phyloP scores from a whole-genome alignment of 148 eudicot genomes.

The Camellia granthamiana region DNA sequence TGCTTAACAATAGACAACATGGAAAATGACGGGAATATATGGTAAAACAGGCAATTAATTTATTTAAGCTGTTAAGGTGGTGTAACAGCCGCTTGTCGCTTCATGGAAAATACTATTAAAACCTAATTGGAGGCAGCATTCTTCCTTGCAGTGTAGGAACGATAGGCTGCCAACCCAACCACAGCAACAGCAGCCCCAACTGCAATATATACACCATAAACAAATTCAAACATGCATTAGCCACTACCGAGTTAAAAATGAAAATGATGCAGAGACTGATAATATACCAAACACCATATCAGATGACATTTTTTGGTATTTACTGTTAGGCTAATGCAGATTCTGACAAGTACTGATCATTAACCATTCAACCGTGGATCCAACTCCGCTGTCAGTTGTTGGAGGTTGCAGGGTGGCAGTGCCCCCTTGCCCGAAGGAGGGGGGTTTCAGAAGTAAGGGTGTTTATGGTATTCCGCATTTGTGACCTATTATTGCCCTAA shows the following conservation, averaged over 20 bases:
- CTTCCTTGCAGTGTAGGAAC: conserved; percentile 38
- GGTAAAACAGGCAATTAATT: not conserved
- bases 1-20: not conserved
- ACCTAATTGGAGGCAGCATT: conserved; percentile 40
- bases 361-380: too few relatives aligned
- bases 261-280: not conserved
- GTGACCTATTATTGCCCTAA: too few relatives aligned
- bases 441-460: too few relatives aligned
- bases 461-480: too few relatives aligned
- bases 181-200: conserved; percentile 52
- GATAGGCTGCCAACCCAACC: conserved; percentile 51
- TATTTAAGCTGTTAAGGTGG: not conserved
- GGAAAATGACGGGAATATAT: not conserved
- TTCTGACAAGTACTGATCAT: too few relatives aligned
- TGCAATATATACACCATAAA: conserved; percentile 22
- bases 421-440: too few relatives aligned
- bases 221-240: not conserved
- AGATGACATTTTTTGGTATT: not conserved
- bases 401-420: too few relatives aligned
- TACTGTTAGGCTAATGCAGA: not conserved
- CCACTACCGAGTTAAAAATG: not conserved
- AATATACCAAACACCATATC: not conserved
- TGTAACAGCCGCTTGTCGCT: conserved; percentile 4
- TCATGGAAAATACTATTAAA: not conserved
- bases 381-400: too few relatives aligned